phyloP scores from a whole-genome alignment of 495 filamentous ascomycete genomes.

The Neurospora terricola region DNA sequence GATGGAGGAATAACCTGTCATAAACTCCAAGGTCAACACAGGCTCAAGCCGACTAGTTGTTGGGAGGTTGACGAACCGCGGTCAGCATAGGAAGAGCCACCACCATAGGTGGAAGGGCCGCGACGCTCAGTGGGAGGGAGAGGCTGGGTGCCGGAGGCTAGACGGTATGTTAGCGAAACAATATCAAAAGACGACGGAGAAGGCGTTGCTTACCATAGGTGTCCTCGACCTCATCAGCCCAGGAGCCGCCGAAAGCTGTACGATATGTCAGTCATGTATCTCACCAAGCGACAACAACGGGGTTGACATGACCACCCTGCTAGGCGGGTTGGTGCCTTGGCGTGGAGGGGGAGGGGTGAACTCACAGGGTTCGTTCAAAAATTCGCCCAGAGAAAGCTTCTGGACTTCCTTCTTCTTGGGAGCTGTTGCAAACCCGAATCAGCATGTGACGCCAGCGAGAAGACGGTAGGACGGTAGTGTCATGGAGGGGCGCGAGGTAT shows the following conservation, averaged over 20 bases:
- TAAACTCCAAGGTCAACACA: background rate
- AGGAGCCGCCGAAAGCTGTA: conserved; percentile 72
- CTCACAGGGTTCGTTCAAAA: conserved; percentile 78
- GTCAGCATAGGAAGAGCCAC: conserved; percentile 19
- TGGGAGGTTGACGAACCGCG: conserved; percentile 23
- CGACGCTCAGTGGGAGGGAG: conserved; percentile 34
- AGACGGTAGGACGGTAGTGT: conserved; percentile 3
- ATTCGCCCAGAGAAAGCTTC: conserved; percentile 89
- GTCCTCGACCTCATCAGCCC: conserved; percentile 98
- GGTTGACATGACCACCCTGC: background rate
- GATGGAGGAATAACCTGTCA: conserved; percentile 46
- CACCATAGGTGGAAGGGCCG: conserved; percentile 20
- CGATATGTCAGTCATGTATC: conserved; percentile 7
- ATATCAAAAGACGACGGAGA: conserved; percentile 8
- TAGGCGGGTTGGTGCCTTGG: conserved; percentile 10
- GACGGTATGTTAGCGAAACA: conserved; percentile 1
- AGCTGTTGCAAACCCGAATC: conserved; percentile 45
- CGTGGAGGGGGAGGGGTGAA: conserved; percentile 19
- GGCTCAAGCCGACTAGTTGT: conserved; percentile 6
- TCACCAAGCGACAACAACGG: background rate
- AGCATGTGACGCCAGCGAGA: conserved; percentile 16
- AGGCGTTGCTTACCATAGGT: conserved; percentile 48
- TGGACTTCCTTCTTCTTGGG: conserved; percentile 78
- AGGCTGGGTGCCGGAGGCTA: conserved; percentile 31
- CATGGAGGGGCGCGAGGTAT: conserved; percentile 7